phyloP scores from a whole-genome alignment of 352 stramenopile species.

The Phytophthora macrochlamydospora region DNA sequence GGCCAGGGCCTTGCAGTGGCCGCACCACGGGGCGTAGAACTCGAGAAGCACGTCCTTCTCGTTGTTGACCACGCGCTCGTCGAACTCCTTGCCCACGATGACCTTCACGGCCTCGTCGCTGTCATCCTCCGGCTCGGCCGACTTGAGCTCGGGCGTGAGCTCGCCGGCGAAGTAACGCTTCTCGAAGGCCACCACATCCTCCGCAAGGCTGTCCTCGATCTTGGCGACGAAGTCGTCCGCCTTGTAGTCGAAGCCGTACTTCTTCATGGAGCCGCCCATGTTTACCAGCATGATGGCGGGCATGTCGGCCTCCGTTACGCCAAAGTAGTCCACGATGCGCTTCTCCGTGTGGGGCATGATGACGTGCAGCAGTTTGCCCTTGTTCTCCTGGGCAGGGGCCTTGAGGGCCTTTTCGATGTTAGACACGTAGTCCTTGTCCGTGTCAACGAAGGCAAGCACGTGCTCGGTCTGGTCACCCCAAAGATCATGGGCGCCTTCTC shows the following conservation, averaged over 20 bases:
- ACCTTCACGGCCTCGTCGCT: slow-evolving; percentile 91
- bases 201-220: slow-evolving; percentile 48
- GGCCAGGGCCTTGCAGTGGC: slow-evolving; percentile 79
- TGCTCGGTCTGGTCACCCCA: slow-evolving; percentile 87
- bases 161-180: slow-evolving; percentile 86
- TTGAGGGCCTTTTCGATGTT: slow-evolving; percentile 65
- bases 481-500: slow-evolving; percentile 93
- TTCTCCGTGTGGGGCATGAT: slow-evolving; percentile 88
- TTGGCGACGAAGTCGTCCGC: slow-evolving; percentile 77
- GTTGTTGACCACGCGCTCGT: slow-evolving; percentile 87
- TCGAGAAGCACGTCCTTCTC: slow-evolving; percentile 91
- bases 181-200: slow-evolving; percentile 78
- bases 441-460: slow-evolving; percentile 87
- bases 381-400: slow-evolving; percentile 68
- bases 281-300: slow-evolving; percentile 90
- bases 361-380: slow-evolving; percentile 92
- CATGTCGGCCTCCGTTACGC: slow-evolving; percentile 85
- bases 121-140: slow-evolving; percentile 89
- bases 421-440: slow-evolving; percentile 66
- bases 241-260: slow-evolving; percentile 88
- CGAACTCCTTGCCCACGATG: slow-evolving; percentile 93
- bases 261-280: slow-evolving; percentile 93
- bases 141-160: slow-evolving; percentile 92
- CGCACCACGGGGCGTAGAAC: slow-evolving; percentile 85
- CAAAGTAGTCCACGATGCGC: slow-evolving; percentile 95